These are phyloP conservation scores for Rhizophagus prolifer DNA, from an alignment of 192 early-diverging fungal genomes.

Conservation along the genomic window DNA sequence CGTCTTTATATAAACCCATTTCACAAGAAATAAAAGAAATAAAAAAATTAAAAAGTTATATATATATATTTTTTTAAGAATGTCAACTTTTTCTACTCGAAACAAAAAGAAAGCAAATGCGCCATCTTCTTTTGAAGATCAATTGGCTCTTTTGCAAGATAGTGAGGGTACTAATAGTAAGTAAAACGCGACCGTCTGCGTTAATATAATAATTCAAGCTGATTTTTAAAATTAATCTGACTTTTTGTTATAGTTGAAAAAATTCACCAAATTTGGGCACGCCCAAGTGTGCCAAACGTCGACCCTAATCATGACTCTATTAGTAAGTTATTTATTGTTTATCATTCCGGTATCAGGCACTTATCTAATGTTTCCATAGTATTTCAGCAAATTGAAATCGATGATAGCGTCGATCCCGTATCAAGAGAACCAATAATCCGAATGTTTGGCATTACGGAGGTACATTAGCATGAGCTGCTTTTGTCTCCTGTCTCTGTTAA, in stretches of 20 bases:
- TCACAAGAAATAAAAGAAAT: too few species aligned
- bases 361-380: conserved; percentile 45
- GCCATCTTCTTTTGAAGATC: not conserved
- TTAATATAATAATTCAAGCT: not conserved
- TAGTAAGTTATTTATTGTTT: conserved; percentile 25
- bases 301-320: conserved; percentile 39
- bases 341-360: not conserved
- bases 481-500: not conserved
- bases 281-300: conserved; percentile 31
- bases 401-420: conserved; percentile 66
- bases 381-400: conserved; percentile 96
- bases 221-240: not conserved
- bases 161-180: not conserved
- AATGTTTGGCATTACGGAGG: conserved; percentile 85
- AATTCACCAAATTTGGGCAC: conserved; percentile 37
- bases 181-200: too few species aligned
- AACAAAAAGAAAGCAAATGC: not conserved
- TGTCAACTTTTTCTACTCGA: too few species aligned
- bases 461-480: conserved; percentile 26
- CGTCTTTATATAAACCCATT: too few species aligned
- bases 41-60: too few species aligned
- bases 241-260: conserved; percentile 37
- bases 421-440: conserved; percentile 63
- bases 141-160: conserved; percentile 6
- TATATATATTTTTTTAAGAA: too few species aligned